Base-by-base conservation (phyloP, 495 filamentous ascomycete genomes). In the Penicillium cinerascens region DNA sequence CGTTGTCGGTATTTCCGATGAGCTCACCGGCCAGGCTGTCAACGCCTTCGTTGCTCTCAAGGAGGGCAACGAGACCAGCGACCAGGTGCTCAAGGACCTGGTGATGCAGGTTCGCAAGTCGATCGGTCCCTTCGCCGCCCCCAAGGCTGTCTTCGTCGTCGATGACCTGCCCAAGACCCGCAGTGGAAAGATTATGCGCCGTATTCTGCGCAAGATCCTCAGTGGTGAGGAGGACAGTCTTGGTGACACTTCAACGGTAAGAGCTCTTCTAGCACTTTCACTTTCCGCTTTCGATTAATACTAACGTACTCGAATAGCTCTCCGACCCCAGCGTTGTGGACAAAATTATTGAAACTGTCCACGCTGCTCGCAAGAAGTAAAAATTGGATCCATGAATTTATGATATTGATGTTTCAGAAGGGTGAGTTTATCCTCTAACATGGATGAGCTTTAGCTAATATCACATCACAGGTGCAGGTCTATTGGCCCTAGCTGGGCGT, bases 131-230 rank as follows among this genome's bases (percentile, higher is more conserved):
- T 98, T 98, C 63, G 93, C 93, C 5, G 91, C 95, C 23, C 95
- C 95, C 55, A 97, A 97, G 77, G 88, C 87, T 10, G 84, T 97
- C 46, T 95, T 83, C 66, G 81, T 93, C 29, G 86, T 97, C 20
- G 85, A 90, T 4, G 92, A 97, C 67, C 80, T 99, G 23, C 93
- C 93, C 54, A 97, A 99, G 82, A 97, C 93, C 38, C 78, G 93
- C 54, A 91, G 87, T 59, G 93, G 93, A 49, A 99, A 99, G 86
- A 99, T 97, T 63, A 97, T 99, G 93, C 82, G 93, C 49, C 84
- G 93, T 49, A 97, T 99, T 70, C 69, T 99, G 73, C 85, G 93
- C 51, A 97, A 99, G 87, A 91, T 97, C 58, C 73, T 99, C 54
- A 89, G 89, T 40, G 91, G 91, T 10, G 93, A 99, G 78, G 95